These are phyloP conservation scores for Tetracladium marchalianum DNA, from an alignment of 495 filamentous ascomycete species.

Conservation along the genomic window DNA sequence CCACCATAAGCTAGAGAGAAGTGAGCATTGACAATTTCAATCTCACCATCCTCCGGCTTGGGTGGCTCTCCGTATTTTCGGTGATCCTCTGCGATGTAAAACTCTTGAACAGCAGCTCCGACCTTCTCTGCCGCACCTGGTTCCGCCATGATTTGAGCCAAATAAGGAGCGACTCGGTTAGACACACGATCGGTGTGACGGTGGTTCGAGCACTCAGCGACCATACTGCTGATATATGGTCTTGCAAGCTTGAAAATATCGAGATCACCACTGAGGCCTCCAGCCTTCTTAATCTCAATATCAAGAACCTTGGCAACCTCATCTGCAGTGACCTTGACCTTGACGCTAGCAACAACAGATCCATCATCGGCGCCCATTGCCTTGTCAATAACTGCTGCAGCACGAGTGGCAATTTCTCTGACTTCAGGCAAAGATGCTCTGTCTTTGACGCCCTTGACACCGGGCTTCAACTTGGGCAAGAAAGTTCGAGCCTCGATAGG, in stretches of 20 bases:
- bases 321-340: constrained; percentile 59
- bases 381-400: constrained; percentile 80
- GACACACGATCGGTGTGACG: constrained; percentile 66
- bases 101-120: constrained; percentile 53
- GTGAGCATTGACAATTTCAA: constrained; percentile 94
- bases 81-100: constrained; percentile 71
- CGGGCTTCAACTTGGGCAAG: constrained; percentile 89
- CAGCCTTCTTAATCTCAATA: constrained; percentile 58
- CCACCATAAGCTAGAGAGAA: constrained; percentile 98
- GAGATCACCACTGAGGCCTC: constrained; percentile 50
- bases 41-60: constrained; percentile 71
- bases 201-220: constrained; percentile 80
- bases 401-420: constrained; percentile 75
- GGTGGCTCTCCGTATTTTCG: constrained; percentile 78
- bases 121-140: constrained; percentile 45
- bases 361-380: constrained; percentile 72
- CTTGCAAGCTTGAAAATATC: constrained; percentile 59
- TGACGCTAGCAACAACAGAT: constrained; percentile 41
- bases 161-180: constrained; percentile 57
- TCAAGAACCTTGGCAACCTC: constrained; percentile 71
- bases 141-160: constrained; percentile 56
- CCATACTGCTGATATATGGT: constrained; percentile 73
- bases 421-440: constrained; percentile 92
- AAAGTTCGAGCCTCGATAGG: constrained; percentile 93
- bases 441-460: constrained; percentile 79